phyloP scores from a whole-genome alignment of 2,329 filamentous ascomycete genomes.

The Calonectria naviculata region DNA sequence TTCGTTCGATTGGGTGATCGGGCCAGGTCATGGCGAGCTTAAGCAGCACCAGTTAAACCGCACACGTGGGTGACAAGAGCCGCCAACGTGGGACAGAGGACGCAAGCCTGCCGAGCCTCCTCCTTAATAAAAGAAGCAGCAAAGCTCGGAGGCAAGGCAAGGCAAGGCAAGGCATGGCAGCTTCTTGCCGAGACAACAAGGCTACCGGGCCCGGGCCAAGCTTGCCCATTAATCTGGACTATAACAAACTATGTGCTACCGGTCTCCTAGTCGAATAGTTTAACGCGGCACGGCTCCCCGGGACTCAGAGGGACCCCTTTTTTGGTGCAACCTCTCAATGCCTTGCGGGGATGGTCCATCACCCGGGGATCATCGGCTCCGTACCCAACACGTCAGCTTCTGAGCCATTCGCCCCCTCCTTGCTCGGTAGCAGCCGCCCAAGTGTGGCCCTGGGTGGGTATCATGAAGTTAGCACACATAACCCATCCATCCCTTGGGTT shows the following conservation, averaged over 20 bases:
- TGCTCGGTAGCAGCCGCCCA: no score
- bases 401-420: no score
- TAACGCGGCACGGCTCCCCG: conserved; percentile 1
- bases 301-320: neutral
- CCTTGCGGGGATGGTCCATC: neutral
- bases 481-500: neutral
- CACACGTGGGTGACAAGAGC: neutral
- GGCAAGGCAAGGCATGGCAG: no score
- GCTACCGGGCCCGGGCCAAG: neutral
- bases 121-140: neutral
- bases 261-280: neutral
- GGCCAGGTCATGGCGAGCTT: neutral
- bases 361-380: neutral
- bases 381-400: conserved; percentile 16
- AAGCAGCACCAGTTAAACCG: neutral
- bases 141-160: neutral
- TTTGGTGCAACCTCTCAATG: neutral
- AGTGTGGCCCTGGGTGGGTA: no score
- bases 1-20: neutral
- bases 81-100: neutral
- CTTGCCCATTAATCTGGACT: neutral
- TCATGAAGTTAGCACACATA: no score
- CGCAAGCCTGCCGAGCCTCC: neutral
- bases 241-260: neutral
- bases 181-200: neutral